A percentile compares a stretch with the other conserved stretches of the same genome.
Evolutionary conservation across 768 basidiomycete genomes (phyloP).

Genomic region (Termitomyces sp.): DNA sequence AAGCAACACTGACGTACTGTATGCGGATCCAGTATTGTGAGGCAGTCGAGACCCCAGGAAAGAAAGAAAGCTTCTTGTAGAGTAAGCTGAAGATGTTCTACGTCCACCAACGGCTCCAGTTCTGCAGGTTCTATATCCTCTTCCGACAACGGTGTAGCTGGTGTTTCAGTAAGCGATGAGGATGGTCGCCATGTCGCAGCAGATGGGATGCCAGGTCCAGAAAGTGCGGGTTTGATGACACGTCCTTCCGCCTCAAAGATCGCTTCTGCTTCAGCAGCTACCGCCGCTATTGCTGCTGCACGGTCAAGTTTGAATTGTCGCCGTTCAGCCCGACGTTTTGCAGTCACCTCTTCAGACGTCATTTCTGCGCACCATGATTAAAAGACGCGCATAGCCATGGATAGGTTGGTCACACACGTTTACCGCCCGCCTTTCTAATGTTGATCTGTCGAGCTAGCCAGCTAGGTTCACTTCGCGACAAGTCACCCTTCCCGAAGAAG

Average conservation of each 20-base stretch:
- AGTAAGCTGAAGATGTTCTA: constrained; percentile 90
- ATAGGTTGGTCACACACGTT: constrained; percentile 39
- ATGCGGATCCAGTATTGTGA: constrained; percentile 59
- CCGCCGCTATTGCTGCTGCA: constrained; percentile 79
- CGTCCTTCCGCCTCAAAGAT: constrained; percentile 68
- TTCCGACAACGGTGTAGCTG: constrained; percentile 18
- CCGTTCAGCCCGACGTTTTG: constrained; percentile 79
- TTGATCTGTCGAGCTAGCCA: constrained; percentile 85
- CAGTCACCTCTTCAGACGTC: constrained; percentile 90
- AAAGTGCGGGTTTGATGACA: constrained; percentile 52
- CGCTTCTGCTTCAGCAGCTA: constrained; percentile 72
- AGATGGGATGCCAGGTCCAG: constrained; percentile 63
- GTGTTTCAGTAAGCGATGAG: constrained; percentile 10
- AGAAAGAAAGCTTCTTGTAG: constrained; percentile 89
- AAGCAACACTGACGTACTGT: constrained; percentile 43
- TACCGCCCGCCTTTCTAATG: constrained; percentile 46
- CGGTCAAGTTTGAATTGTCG: constrained; percentile 92
- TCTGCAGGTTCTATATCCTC: constrained; percentile 28
- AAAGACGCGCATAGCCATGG: neutral
- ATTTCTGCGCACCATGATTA: constrained; percentile 36
- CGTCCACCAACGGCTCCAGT: constrained; percentile 52
- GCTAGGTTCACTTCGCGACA: constrained; percentile 92
- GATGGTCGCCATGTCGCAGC: constrained; percentile 75
- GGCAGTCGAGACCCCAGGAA: constrained; percentile 76
- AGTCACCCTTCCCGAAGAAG: constrained; percentile 95